Evolutionary conservation across 1,284 basidiomycete genomes (phyloP).

Genomic region (Lignosus rhinocerotis): DNA sequence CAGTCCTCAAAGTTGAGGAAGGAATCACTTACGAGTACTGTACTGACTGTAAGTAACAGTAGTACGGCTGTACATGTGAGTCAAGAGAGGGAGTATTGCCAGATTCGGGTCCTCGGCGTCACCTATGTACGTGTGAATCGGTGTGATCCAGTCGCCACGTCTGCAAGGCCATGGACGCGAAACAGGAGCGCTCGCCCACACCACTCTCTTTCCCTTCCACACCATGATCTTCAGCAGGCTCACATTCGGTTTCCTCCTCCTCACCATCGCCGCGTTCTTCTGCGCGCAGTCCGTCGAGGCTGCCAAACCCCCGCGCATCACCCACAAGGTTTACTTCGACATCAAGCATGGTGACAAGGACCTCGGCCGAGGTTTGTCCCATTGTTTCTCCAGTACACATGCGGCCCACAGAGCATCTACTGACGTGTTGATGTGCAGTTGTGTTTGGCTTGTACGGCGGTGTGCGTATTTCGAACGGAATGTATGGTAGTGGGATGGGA

Average conservation of each 20-base stretch:
- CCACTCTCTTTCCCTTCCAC: conserved; percentile 18
- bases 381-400: conserved; percentile 1
- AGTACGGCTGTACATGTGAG: no score
- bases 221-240: conserved; percentile 56
- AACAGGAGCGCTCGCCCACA: conserved; percentile 1
- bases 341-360: conserved; percentile 86
- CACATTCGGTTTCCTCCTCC: conserved; percentile 60
- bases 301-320: conserved; percentile 82
- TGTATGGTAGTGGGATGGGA: conserved; percentile 33
- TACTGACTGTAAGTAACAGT: no score
- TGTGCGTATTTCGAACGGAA: conserved; percentile 27
- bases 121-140: neutral
- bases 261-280: conserved; percentile 69
- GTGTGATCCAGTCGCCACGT: conserved; percentile 20
- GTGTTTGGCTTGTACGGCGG: conserved; percentile 87
- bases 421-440: conserved; percentile 44
- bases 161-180: conserved; percentile 9
- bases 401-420: conserved; percentile 4
- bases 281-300: conserved; percentile 69
- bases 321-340: conserved; percentile 93
- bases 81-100: neutral
- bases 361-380: conserved; percentile 73
- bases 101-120: conserved; percentile 3
- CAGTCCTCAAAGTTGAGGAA: no score
- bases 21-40: no score